Conservation (phyloP, 208 protist species). For the Leishmania aethiopica region DNA sequence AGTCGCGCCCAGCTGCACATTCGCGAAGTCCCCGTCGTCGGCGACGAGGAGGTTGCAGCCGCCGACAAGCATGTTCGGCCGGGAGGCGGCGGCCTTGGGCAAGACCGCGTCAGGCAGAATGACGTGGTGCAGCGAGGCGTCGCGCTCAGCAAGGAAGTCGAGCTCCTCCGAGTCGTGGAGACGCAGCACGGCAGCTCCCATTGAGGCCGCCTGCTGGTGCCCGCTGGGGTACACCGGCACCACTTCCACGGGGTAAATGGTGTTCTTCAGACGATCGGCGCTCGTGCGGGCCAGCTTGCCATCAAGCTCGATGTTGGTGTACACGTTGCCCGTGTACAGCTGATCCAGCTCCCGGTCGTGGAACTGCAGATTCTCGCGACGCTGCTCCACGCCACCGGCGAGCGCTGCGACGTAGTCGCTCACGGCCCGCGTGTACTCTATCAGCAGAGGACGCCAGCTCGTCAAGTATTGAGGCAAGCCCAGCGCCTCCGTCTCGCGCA, state of each 20-base stretch:
- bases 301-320: conserved; percentile 52
- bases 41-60: conserved; percentile 67
- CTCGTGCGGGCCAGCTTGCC: conserved; percentile 49
- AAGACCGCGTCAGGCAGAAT: conserved; percentile 61
- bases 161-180: conserved; percentile 28
- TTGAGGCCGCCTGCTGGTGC: conserved; percentile 36
- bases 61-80: conserved; percentile 72
- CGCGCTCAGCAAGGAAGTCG: conserved; percentile 62
- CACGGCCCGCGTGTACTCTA: conserved; percentile 45
- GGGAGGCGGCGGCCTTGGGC: conserved; percentile 28
- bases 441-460: conserved; percentile 30
- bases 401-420: conserved; percentile 27
- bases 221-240: conserved; percentile 69
- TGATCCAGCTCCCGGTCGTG: conserved; percentile 67
- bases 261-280: conserved; percentile 33
- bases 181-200: conserved; percentile 20
- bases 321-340: conserved; percentile 41
- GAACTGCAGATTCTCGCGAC: conserved; percentile 61
- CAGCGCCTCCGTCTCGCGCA: conserved; percentile 16
- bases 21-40: conserved; percentile 40
- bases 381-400: conserved; percentile 42
- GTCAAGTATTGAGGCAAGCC: conserved; percentile 24
- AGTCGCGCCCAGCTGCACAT: conserved; percentile 20
- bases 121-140: conserved; percentile 53
- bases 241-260: conserved; percentile 80